Evolutionary conservation across 805 yeast species (phyloP).

Genomic region (Ogataea pignaliae): DNA sequence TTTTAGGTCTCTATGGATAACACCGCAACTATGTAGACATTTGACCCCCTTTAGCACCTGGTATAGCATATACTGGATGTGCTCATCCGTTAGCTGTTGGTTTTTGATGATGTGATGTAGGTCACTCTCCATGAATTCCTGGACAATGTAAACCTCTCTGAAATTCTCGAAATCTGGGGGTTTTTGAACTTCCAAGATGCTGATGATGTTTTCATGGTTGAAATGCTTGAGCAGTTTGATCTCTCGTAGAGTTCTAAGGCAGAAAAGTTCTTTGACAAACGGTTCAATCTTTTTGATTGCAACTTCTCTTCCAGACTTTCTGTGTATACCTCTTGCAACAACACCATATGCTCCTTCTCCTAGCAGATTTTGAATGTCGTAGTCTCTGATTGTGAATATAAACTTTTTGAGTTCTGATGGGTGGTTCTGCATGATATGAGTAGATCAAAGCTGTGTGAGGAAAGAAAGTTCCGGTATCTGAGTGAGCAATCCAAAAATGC

Average conservation of each 20-base stretch:
- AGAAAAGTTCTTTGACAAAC: conserved; percentile 58
- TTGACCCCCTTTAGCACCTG: conserved; percentile 69
- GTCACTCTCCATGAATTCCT: conserved; percentile 77
- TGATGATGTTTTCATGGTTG: conserved; percentile 69
- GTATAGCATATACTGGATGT: conserved; percentile 64
- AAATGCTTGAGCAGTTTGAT: conserved; percentile 61
- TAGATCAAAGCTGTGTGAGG: too few relatives aligned
- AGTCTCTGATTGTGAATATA: conserved; percentile 60
- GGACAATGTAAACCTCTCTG: conserved; percentile 69
- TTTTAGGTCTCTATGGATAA: conserved; percentile 72
- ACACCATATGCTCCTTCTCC: conserved; percentile 86
- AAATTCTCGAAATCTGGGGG: conserved; percentile 57
- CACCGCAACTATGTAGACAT: conserved; percentile 66
- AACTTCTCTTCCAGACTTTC: conserved; percentile 53
- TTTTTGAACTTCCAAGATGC: conserved; percentile 60
- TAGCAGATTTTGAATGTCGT: conserved; percentile 52
- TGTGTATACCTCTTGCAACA: conserved; percentile 65
- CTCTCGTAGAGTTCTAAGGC: conserved; percentile 68
- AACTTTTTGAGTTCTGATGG: conserved; percentile 26
- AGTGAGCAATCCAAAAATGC: too few relatives aligned
- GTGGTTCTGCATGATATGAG: too few relatives aligned
- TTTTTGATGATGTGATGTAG: conserved; percentile 57
- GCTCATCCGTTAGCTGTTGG: conserved; percentile 58
- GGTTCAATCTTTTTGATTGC: conserved; percentile 80
- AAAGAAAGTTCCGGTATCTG: too few relatives aligned